Evolutionary conservation across 2,329 filamentous ascomycete species (phyloP).

Genomic region (Xylariaceae sp.): DNA sequence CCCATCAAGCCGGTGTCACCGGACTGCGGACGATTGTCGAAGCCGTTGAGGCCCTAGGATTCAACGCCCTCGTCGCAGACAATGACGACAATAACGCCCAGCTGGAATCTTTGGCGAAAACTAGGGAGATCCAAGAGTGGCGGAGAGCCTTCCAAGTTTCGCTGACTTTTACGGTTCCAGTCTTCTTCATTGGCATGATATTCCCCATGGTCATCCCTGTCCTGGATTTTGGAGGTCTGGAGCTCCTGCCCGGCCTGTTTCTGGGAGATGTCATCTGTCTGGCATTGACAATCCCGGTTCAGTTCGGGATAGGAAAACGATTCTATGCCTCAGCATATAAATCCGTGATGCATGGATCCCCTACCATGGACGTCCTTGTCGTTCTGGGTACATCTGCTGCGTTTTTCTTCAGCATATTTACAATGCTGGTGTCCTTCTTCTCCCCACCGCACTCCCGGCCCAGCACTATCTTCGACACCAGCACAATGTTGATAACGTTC

Average conservation of each 20-base stretch:
- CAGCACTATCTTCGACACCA: slow-evolving; percentile 91
- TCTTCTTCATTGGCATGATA: slow-evolving; percentile 89
- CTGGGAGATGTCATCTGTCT: slow-evolving; percentile 85
- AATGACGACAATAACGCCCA: slow-evolving; percentile 95
- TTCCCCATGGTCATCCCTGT: slow-evolving; percentile 76
- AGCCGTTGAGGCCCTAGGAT: slow-evolving; percentile 71
- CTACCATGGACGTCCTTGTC: slow-evolving; percentile 96
- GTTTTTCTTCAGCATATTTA: slow-evolving; percentile 88
- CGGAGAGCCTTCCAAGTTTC: slow-evolving; percentile 73
- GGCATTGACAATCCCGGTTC: slow-evolving; percentile 79
- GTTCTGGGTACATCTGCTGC: slow-evolving; percentile 90
- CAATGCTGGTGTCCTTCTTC: slow-evolving; percentile 77
- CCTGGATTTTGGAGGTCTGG: slow-evolving; percentile 69
- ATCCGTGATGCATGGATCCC: slow-evolving; percentile 81
- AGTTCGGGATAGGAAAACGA: slow-evolving; percentile 91
- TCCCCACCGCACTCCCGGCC: slow-evolving; percentile 73
- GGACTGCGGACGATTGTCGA: slow-evolving; percentile 82
- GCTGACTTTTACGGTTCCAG: slow-evolving; percentile 75
- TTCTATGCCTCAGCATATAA: slow-evolving; percentile 95
- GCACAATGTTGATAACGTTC: slow-evolving; percentile 97
- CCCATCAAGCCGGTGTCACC: slow-evolving; percentile 64
- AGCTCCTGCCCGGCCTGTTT: slow-evolving; percentile 69
- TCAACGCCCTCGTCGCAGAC: slow-evolving; percentile 85
- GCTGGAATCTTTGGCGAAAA: slow-evolving; percentile 91
- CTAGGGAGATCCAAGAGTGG: slow-evolving; percentile 94